A percentile compares a stretch with the other conserved stretches of the same genome.
These are phyloP conservation scores for Debaryomyces castellii DNA, from an alignment of 805 yeast species.

Conservation along the genomic window DNA sequence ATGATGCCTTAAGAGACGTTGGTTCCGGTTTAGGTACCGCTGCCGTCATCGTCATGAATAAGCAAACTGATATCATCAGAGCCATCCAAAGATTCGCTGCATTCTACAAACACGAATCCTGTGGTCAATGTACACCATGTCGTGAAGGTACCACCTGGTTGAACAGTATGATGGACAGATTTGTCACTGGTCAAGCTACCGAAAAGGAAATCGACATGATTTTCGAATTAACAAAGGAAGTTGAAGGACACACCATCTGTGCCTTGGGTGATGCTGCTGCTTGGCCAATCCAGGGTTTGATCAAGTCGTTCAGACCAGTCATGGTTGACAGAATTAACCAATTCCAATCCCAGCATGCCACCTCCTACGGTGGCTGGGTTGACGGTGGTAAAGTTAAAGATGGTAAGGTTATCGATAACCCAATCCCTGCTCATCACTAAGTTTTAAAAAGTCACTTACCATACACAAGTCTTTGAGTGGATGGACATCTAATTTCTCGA, in stretches of 20 bases:
- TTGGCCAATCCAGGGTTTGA: constrained; percentile 90
- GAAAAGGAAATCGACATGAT: constrained; percentile 83
- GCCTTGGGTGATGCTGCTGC: constrained; percentile 93
- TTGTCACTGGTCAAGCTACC: constrained; percentile 75
- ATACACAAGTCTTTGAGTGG: background rate
- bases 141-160: constrained; percentile 92
- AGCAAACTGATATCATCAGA: constrained; percentile 78
- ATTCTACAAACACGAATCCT: constrained; percentile 88
- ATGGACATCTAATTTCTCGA: background rate
- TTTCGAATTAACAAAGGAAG: constrained; percentile 78
- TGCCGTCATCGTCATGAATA: constrained; percentile 89
- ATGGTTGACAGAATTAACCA: constrained; percentile 73
- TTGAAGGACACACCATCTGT: constrained; percentile 90
- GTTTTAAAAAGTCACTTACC: background rate
- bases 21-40: constrained; percentile 92
- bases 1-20: constrained; percentile 78
- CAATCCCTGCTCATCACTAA: constrained; percentile 46
- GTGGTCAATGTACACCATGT: constrained; percentile 95
- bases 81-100: constrained; percentile 84
- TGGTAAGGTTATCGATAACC: constrained; percentile 65
- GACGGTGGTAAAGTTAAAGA: constrained; percentile 55
- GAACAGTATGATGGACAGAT: constrained; percentile 79
- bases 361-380: constrained; percentile 79
- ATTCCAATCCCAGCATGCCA: constrained; percentile 48
- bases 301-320: constrained; percentile 80